Conservation (phyloP, 371 early-diverging fungal species). For the Haplosporangium sp. region DNA sequence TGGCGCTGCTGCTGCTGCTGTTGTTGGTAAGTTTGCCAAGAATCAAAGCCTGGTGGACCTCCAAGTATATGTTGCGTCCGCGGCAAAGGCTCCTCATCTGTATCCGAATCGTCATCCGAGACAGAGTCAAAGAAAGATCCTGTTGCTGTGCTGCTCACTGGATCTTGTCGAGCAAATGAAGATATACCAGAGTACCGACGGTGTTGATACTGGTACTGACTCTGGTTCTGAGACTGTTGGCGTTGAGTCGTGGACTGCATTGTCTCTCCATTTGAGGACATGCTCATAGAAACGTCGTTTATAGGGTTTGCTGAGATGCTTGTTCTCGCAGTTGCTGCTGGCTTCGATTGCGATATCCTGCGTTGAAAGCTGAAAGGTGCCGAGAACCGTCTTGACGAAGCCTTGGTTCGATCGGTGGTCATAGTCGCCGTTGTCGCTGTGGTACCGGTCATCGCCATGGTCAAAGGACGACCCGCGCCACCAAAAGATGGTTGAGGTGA, state of each 20-base stretch:
- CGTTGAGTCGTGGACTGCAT: no score
- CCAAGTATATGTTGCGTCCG: not conserved
- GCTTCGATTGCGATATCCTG: not conserved
- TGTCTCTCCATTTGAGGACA: no score
- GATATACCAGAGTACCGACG: not conserved
- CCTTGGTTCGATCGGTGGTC: not conserved
- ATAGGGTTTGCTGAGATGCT: not conserved
- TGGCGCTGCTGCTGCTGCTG: not conserved
- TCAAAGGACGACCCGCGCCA: no score
- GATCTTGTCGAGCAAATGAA: not conserved
- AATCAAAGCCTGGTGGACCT: not conserved
- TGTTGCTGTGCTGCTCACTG: slow-evolving; percentile 1
- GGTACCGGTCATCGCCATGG: not conserved
- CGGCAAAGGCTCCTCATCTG: slow-evolving; percentile 5
- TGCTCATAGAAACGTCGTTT: no score
- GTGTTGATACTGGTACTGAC: not conserved
- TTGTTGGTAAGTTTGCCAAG: not conserved
- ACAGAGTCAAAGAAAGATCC: slow-evolving; percentile 47
- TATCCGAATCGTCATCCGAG: slow-evolving; percentile 46
- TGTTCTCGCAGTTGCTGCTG: not conserved
- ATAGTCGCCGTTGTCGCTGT: not conserved
- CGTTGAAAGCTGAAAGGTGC: slow-evolving; percentile 12
- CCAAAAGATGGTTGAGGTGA: no score
- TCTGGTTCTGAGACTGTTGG: not conserved
- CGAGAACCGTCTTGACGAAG: slow-evolving; percentile 15